These are phyloP conservation scores for Pelargonium nanum DNA, from an alignment of 345 rosid genomes.

Conservation along the genomic window DNA sequence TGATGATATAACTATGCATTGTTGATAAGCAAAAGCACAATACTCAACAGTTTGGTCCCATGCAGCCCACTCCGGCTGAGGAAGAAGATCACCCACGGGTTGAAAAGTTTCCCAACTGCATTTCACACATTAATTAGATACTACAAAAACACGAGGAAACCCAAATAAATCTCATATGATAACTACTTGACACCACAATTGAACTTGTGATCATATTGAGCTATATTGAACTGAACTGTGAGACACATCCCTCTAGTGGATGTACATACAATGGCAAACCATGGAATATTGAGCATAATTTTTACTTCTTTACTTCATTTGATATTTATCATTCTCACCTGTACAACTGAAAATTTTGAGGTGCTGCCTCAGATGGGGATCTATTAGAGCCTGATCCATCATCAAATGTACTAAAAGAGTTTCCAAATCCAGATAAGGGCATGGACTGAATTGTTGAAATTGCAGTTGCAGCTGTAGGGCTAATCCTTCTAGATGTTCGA, in stretches of 20 bases:
- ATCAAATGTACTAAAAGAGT: conserved; percentile 67
- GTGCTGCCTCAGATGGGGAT: conserved; percentile 67
- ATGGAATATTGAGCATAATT: no score
- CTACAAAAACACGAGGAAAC: background rate
- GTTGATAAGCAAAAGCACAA: conserved; percentile 93
- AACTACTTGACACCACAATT: no score
- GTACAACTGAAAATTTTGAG: conserved; percentile 85
- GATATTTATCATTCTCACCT: conserved; percentile 41
- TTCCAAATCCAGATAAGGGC: conserved; percentile 98
- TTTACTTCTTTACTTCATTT: no score
- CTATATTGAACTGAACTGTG: no score
- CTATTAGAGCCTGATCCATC: conserved; percentile 64
- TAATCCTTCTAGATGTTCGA: conserved; percentile 78
- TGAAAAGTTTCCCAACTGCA: conserved; percentile 97
- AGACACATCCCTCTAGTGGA: no score
- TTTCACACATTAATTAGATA: conserved; percentile 17
- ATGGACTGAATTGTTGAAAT: conserved; percentile 90
- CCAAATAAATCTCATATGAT: background rate
- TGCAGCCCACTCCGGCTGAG: conserved; percentile 99
- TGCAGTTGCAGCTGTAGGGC: conserved; percentile 87
- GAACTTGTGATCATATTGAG: no score
- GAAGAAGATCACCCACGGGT: conserved; percentile 90
- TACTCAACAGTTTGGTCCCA: conserved; percentile 99
- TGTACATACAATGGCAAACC: no score
- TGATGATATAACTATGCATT: conserved; percentile 82